Conservation (phyloP, 192 early-diverging fungal species). For the Chytriomyces confervae region DNA sequence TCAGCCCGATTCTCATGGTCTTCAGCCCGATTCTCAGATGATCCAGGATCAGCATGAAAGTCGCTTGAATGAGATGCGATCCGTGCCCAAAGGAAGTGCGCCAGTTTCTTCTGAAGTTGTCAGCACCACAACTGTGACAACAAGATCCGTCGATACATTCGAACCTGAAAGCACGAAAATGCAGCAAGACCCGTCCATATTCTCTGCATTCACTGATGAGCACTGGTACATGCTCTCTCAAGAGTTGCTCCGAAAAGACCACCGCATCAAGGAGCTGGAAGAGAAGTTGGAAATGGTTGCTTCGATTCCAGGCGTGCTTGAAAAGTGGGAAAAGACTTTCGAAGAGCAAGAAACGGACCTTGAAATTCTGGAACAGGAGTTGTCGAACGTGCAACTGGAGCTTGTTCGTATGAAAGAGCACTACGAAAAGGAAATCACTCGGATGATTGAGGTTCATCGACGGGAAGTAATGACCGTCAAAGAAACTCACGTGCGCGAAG, state of each 20-base stretch:
- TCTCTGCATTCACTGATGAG: constrained; percentile 6
- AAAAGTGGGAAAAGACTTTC: constrained; percentile 35
- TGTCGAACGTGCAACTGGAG: not conserved
- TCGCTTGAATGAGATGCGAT: no score
- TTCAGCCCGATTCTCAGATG: no score
- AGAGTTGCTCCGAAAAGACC: constrained; percentile 15
- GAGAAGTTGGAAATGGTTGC: constrained; percentile 25
- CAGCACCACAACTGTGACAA: no score
- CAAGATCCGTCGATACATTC: no score
- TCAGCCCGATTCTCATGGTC: no score
- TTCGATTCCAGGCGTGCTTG: constrained; percentile 20
- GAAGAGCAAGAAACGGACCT: constrained; percentile 22
- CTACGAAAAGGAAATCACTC: not conserved
- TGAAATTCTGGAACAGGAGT: constrained; percentile 10
- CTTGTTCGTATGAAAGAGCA: not conserved
- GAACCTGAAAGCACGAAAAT: not conserved
- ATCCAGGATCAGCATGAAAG: no score
- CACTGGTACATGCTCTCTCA: constrained; percentile 17
- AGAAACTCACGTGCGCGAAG: not conserved
- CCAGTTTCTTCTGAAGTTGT: no score
- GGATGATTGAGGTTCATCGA: not conserved
- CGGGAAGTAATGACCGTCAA: not conserved
- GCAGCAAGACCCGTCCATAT: not conserved
- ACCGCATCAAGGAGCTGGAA: constrained; percentile 29
- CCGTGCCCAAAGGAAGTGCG: no score